Base-by-base conservation (phyloP, 352 stramenopile genomes). In the Phytopythium helicoides region DNA sequence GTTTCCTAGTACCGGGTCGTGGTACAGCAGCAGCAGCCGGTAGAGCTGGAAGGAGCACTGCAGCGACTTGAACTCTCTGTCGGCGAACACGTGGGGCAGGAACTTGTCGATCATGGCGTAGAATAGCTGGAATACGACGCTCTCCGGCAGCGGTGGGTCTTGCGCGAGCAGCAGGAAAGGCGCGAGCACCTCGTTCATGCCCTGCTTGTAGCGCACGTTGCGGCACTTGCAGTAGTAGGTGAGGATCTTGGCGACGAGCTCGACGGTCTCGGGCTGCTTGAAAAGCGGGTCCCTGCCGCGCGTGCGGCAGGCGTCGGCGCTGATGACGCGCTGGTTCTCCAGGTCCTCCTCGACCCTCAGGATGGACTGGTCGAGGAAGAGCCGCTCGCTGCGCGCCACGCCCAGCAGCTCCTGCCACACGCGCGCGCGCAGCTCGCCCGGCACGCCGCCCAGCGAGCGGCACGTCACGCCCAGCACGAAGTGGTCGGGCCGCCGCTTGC, bases 171-270 rank as follows among this genome's bases (percentile, higher is more conserved):
- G 71, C 21, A 98, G 52, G 54, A 98, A 97, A 1, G 92, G 92
- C 15, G 92, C 91, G 5, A 98, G 66, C 41, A 97, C 87, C 62
- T 98, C 92, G 64, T 98, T 97, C 89, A 98, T 95, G 15, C 92
- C 92, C 68, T 98, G 90, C 52, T 97, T 97, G 84, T 98, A 98
- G 19, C 71, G 63, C 47, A 97, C 81, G 35, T 66, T 89, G 42
- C 90, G 81, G 47, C 71, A 79, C 57, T 97, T 97, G 84, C 91
- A 97, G 63, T 97, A 97, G 58, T 94, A 96, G 14, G 92, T 97
- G 28, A 98, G 72, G 49, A 97, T 60, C 57, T 93, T 87, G 10
- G 68, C 62, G 47, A 98, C 70, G 8, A 81, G 59, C 38, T 87
- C 84, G 48, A 92, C 62, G 5, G 89, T 94, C 58, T 87, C 68